These are phyloP conservation scores for Prasinococcaceae sp. DNA, from an alignment of 139 green algal genomes.

Conservation along the genomic window DNA sequence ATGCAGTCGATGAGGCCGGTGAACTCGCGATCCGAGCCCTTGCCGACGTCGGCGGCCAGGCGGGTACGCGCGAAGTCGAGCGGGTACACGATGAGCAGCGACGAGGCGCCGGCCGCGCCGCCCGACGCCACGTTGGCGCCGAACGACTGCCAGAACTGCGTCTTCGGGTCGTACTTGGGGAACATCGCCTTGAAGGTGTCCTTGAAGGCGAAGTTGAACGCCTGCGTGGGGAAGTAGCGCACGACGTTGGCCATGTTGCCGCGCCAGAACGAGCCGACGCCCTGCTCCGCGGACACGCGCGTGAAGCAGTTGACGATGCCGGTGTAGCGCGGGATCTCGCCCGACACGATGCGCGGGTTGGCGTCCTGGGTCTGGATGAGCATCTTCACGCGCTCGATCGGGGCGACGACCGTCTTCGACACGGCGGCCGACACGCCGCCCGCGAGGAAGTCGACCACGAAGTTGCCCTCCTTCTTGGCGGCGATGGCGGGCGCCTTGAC, in stretches of 20 bases:
- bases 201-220: conserved; percentile 99
- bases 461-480: conserved; percentile 27
- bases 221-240: conserved; percentile 80
- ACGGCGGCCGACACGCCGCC: conserved; percentile 66
- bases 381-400: conserved; percentile 96
- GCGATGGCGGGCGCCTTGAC: no score
- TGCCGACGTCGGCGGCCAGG: conserved; percentile 83
- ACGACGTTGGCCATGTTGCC: conserved; percentile 96
- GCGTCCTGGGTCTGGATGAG: conserved; percentile 66
- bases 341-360: conserved; percentile 51
- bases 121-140: conserved; percentile 85
- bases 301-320: conserved; percentile 81
- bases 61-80: conserved; percentile 98
- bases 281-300: conserved; percentile 66
- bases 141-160: conserved; percentile 69
- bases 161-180: conserved; percentile 66
- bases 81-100: conserved; percentile 95
- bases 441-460: conserved; percentile 53
- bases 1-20: conserved; percentile 84
- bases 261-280: conserved; percentile 84
- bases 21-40: conserved; percentile 54
- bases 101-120: conserved; percentile 74
- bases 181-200: conserved; percentile 98
- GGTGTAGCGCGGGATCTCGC: conserved; percentile 52
- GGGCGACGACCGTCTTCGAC: conserved; percentile 84